Conservation (phyloP, 2,329 filamentous ascomycete species). For the Coleophoma crateriformis region DNA sequence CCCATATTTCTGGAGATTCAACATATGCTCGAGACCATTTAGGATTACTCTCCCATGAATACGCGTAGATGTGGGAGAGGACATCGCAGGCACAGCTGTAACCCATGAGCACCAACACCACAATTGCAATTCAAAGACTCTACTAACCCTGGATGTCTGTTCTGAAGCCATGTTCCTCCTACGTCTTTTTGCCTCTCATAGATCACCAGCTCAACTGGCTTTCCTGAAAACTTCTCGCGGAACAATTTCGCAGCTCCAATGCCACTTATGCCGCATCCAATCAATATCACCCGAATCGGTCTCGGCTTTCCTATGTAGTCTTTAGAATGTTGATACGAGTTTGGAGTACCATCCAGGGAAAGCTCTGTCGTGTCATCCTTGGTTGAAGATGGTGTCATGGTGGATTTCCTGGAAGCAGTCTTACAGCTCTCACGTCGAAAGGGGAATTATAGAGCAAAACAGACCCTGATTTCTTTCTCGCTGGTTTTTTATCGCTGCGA, state of each 20-base stretch:
- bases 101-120: too few relatives aligned
- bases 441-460: too few relatives aligned
- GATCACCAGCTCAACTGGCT: constrained; percentile 25
- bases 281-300: constrained; percentile 24
- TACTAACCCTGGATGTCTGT: constrained; percentile 42
- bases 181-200: constrained; percentile 45
- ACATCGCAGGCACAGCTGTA: constrained; percentile 40
- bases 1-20: not conserved
- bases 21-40: constrained; percentile 43
- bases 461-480: too few relatives aligned
- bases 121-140: too few relatives aligned
- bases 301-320: too few relatives aligned
- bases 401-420: too few relatives aligned
- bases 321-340: too few relatives aligned
- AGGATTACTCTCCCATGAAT: constrained; percentile 50
- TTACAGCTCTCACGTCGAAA: too few relatives aligned
- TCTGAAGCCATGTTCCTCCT: constrained; percentile 51
- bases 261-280: constrained; percentile 41
- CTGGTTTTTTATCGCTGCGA: too few relatives aligned
- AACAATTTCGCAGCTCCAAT: constrained; percentile 39
- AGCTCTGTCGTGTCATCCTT: too few relatives aligned
- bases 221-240: constrained; percentile 24
- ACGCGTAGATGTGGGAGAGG: constrained; percentile 51
- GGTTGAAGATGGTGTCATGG: too few relatives aligned
- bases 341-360: too few relatives aligned